Conservation (phyloP, 495 filamentous ascomycete species). For the Hamigera avellanea region DNA sequence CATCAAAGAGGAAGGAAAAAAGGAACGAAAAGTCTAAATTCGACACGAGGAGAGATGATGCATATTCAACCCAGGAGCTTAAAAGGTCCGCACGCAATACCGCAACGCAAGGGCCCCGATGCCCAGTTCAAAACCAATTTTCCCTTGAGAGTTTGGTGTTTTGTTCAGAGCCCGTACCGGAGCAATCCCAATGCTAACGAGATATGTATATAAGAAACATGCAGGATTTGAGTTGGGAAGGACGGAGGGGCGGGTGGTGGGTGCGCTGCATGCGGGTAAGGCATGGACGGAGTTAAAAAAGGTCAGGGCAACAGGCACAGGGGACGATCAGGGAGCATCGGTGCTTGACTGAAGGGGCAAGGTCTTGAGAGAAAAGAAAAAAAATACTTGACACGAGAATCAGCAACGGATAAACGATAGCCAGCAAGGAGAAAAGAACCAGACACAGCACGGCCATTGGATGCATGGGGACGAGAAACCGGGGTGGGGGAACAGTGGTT, state of each 20-base stretch:
- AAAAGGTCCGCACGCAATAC: neutral
- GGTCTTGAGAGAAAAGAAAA: too few species aligned
- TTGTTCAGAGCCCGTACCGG: too few species aligned
- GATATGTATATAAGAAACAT: neutral
- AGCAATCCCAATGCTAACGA: neutral
- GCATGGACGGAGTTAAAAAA: constrained; percentile 27
- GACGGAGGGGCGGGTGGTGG: constrained; percentile 6
- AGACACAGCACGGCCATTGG: constrained; percentile 11
- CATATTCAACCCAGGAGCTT: constrained; percentile 17
- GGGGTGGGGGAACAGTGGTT: constrained; percentile 12
- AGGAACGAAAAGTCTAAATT: constrained; percentile 8
- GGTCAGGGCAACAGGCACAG: constrained; percentile 10
- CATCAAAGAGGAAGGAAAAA: constrained; percentile 9
- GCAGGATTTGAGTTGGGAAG: constrained; percentile 5
- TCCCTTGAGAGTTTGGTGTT: too few species aligned
- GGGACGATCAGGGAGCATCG: constrained; percentile 4
- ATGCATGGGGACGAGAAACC: neutral
- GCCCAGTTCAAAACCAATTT: too few species aligned
- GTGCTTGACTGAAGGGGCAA: neutral
- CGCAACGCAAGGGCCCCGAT: neutral
- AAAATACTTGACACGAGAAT: too few species aligned
- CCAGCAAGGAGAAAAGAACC: constrained; percentile 5
- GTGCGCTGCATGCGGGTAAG: constrained; percentile 19
- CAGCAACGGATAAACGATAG: neutral
- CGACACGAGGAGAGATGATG: constrained; percentile 21